Percentiles rank a stretch among this genome's conserved stretches.
phyloP scores from a whole-genome alignment of 2,329 filamentous ascomycete genomes.

The Trichophyton equinum region DNA sequence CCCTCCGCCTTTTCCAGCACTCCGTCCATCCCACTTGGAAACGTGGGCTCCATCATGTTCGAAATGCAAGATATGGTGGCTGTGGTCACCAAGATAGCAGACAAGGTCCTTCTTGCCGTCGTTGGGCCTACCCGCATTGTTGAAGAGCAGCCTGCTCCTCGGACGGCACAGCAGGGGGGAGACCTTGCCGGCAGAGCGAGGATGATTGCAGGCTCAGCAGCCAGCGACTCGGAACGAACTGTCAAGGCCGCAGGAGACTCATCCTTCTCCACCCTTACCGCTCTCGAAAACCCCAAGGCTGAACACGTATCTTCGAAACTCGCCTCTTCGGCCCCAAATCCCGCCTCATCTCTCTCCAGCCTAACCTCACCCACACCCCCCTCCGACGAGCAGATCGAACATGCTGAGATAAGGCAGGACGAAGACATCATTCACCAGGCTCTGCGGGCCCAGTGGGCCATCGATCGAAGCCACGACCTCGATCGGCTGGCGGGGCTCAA shows the following conservation, averaged over 20 bases:
- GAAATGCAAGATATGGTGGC: constrained; percentile 31
- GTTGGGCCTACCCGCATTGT: constrained; percentile 22
- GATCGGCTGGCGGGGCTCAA: constrained; percentile 29
- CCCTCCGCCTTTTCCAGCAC: constrained; percentile 33
- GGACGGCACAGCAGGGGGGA: background rate
- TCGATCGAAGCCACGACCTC: constrained; percentile 29
- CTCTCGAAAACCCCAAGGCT: constrained; percentile 4
- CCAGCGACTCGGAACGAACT: constrained; percentile 12
- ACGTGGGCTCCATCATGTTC: constrained; percentile 34
- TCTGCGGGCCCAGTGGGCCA: constrained; percentile 27
- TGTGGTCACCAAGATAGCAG: constrained; percentile 31
- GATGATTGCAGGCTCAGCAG: constrained; percentile 6
- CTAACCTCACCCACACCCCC: background rate
- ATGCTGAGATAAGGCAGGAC: constrained; percentile 1
- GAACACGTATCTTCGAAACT: constrained; percentile 8
- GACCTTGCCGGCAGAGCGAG: background rate
- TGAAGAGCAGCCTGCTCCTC: background rate
- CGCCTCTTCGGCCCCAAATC: constrained; percentile 13
- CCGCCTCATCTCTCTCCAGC: constrained; percentile 4
- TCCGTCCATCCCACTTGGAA: constrained; percentile 28
- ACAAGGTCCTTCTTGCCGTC: constrained; percentile 32
- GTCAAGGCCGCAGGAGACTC: constrained; percentile 3
- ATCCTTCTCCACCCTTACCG: constrained; percentile 7
- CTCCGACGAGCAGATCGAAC: background rate
- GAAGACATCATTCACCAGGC: constrained; percentile 17